Percentiles rank a stretch among this genome's conserved stretches.
Evolutionary conservation across 2,329 filamentous ascomycete genomes (phyloP).

Genomic region (Chrysoporthe puriensis): DNA sequence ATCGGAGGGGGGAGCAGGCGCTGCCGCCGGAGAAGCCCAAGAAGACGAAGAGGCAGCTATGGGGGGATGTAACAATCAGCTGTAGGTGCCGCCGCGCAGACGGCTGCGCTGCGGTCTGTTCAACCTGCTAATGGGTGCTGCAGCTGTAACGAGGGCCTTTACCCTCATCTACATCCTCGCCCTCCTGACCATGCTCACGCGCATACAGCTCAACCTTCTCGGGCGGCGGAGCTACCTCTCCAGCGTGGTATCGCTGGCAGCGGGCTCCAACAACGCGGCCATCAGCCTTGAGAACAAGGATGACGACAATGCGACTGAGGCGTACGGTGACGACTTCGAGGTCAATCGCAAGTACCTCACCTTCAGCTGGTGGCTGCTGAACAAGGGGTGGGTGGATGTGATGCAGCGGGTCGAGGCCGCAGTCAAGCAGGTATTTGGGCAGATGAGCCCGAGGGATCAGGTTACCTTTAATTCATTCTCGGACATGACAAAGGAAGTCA

Average conservation of each 20-base stretch:
- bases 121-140: constrained; percentile 2
- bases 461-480: constrained; percentile 80
- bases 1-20: constrained; percentile 32
- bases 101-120: not conserved
- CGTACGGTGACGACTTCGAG: constrained; percentile 91
- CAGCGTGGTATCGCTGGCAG: constrained; percentile 88
- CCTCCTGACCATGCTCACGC: constrained; percentile 86
- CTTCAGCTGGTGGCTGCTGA: constrained; percentile 97
- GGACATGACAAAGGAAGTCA: constrained; percentile 79
- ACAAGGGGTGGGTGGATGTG: constrained; percentile 84
- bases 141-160: constrained; percentile 87
- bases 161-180: constrained; percentile 90
- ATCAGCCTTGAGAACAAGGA: constrained; percentile 94
- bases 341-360: constrained; percentile 94
- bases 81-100: constrained; percentile 58
- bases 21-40: constrained; percentile 54
- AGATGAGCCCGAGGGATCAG: constrained; percentile 85
- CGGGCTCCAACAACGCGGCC: constrained; percentile 70
- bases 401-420: constrained; percentile 82
- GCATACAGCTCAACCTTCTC: constrained; percentile 95
- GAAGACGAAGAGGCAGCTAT: constrained; percentile 89
- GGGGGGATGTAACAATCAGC: constrained; percentile 96
- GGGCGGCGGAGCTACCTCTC: constrained; percentile 94
- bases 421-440: constrained; percentile 88
- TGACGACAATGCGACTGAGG: constrained; percentile 80